A percentile compares a stretch with the other conserved stretches of the same genome.
Conservation (phyloP, 257 asterid genomes). For the Marsdenia floribunda region DNA sequence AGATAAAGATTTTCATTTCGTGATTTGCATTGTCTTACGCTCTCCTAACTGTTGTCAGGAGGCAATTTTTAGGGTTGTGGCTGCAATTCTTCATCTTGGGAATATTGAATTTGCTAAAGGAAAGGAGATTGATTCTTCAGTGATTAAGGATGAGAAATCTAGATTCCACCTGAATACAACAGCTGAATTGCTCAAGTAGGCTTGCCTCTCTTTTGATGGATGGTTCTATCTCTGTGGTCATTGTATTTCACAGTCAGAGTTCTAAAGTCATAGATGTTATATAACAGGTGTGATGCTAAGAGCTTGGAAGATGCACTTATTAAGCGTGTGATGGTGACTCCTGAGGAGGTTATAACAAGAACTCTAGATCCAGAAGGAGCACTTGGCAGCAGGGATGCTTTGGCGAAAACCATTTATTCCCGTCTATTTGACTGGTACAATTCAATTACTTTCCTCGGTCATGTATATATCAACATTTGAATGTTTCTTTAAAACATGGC, state of each 20-base stretch:
- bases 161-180: conserved; percentile 80
- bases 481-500: neutral
- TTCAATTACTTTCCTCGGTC: conserved; percentile 9
- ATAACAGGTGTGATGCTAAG: conserved; percentile 81
- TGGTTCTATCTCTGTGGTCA: conserved; percentile 10
- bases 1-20: conserved; percentile 10
- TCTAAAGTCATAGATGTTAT: conserved; percentile 26
- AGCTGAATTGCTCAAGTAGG: conserved; percentile 88
- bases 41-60: conserved; percentile 47
- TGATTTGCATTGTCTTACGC: conserved; percentile 21
- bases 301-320: conserved; percentile 93
- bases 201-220: conserved; percentile 15
- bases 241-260: conserved; percentile 1
- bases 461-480: conserved; percentile 3
- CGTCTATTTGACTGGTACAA: conserved; percentile 84
- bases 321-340: conserved; percentile 97
- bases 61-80: conserved; percentile 90
- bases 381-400: conserved; percentile 92
- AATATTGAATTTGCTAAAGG: conserved; percentile 94
- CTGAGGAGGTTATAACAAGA: conserved; percentile 91
- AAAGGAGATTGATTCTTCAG: conserved; percentile 91
- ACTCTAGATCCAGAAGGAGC: conserved; percentile 96
- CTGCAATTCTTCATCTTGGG: conserved; percentile 95
- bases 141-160: conserved; percentile 83
- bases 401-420: conserved; percentile 84